Base-by-base conservation (phyloP, 345 rosid genomes). In the Melaleuca alternifolia region DNA sequence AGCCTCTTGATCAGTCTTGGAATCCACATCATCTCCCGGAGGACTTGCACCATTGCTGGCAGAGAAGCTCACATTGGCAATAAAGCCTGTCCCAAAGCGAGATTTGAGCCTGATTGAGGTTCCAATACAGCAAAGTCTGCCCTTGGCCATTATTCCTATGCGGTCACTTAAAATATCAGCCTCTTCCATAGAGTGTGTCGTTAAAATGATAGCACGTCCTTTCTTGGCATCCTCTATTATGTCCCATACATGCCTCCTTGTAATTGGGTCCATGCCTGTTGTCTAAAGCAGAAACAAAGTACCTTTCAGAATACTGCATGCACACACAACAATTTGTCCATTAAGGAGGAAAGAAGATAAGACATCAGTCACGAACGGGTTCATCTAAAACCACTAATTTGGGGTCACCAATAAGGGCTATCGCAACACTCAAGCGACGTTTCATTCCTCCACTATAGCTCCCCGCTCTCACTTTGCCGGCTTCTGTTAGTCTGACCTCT, bases 151-250 rank as follows among this genome's bases (percentile, higher is more conserved):
- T 81, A 96, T 97, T 85, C 96, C 98, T 57, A 97, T 96, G 50
- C 98, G 95, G 89, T 97, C 99, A 91, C 99, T 92, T 76, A 97
- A 87, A 62, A 97, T 93, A 88, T 97, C 99, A 51, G 99, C 98
- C 91, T 97, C 99, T 90, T 97, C 99, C 99, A 97, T 97, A 4
- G 99, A 97, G 93, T 97, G 99, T 20, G 99, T 97, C 9, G 99
- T 97, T 79, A 96, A 87, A 77, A 97, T 86, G 88, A 97, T 96
- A 86, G 97, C 96, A 16, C 99, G 98, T 0, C 97, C 99, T 90
- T 93, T 94, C 90, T 97, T 97, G 37, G 98, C 94, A 87, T 90
- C 89, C 91, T 97, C 96, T 91, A 97, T 97, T 65, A 97, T 95
- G 88, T 97, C 99, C 99, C 99, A 96, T 11, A 95, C 98, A 79